Evolutionary conservation across 1,284 basidiomycete genomes (phyloP), one percentile per base, ranked within the genome.

Genomic region (Fomes fomentarius): DNA sequence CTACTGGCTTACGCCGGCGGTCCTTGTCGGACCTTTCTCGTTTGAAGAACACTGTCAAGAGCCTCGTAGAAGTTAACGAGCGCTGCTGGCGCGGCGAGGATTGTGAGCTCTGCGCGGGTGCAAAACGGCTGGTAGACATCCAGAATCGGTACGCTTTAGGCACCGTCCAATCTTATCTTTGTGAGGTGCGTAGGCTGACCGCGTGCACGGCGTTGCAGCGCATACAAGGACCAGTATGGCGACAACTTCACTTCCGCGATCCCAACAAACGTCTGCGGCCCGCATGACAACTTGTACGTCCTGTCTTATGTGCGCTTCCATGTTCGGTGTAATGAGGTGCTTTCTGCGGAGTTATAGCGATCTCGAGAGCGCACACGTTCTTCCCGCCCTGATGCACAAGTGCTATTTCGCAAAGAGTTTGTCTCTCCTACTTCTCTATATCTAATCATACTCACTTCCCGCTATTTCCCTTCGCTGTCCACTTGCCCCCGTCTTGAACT

Each of bases 101-200:
- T n/a, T n/a, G n/a, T n/a, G n/a, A n/a, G n/a, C n/a, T n/a, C n/a
- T 96, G 96, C 65, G 89, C 94, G 1, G 88, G 96, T 63, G 93
- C 92, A 31, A 96, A 96, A 74, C 81, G 94, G n/a, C 81, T 96
- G 77, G 92, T 96, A 3, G 94, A 96, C 69, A 85, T 95, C 1
- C 91, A 94, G 69, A 96, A 96, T 68, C 92, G 89, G 93, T 94
- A 58, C 52, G 86, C 68, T 31, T 24, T 15, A n/a, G n/a, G 28
- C 24, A n/a, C 24, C 40, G 14, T 31, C 50, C 33, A n/a, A 21
- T 31, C 14, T 11, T 44, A 24, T 14, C 11, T 33, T 31, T 15
- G 14, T n/a, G n/a, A n/a, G n/a, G n/a, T 38, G 34, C 34, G 47
- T 28, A 39, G 41, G 28, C 47, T 54, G 46, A 47, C 40, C 26